phyloP scores from a whole-genome alignment of 495 filamentous ascomycete species.

The Neurospora sp. region DNA sequence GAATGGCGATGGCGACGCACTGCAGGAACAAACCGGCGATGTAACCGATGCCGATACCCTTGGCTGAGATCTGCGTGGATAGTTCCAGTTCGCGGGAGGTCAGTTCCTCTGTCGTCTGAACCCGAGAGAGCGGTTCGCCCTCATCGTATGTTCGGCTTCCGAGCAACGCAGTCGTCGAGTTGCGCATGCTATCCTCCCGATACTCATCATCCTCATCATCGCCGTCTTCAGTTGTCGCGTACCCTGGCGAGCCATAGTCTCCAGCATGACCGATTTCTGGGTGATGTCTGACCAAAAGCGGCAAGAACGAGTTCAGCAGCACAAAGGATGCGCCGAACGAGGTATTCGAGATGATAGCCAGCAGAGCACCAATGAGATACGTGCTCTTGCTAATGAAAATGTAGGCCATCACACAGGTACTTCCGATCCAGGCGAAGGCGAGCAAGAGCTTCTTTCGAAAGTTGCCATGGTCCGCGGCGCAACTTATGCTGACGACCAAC shows the following conservation, averaged over 20 bases:
- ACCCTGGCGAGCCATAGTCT: background rate
- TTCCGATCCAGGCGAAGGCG: constrained; percentile 70
- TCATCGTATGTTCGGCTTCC: constrained; percentile 15
- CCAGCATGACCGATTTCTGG: constrained; percentile 38
- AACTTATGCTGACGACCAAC: constrained; percentile 89
- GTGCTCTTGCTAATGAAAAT: constrained; percentile 61
- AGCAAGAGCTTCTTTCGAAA: constrained; percentile 84
- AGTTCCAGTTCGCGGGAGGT: constrained; percentile 61
- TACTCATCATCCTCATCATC: constrained; percentile 9
- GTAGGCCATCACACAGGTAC: constrained; percentile 80
- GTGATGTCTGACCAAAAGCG: constrained; percentile 70
- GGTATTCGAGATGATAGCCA: constrained; percentile 84
- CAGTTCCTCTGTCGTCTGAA: constrained; percentile 29
- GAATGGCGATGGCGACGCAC: constrained; percentile 60
- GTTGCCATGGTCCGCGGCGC: constrained; percentile 88
- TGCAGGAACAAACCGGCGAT: constrained; percentile 73
- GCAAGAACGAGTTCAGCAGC: constrained; percentile 73
- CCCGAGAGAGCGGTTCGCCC: constrained; percentile 23
- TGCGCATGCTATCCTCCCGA: constrained; percentile 17
- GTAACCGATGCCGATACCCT: constrained; percentile 87
- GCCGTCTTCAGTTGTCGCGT: constrained; percentile 4
- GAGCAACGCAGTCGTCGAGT: constrained; percentile 38
- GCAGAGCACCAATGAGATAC: constrained; percentile 69
- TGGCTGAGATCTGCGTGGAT: constrained; percentile 77
- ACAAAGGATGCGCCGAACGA: constrained; percentile 84